A percentile compares a stretch with the other conserved stretches of the same genome.
Conservation (phyloP, 2,329 filamentous ascomycete species). For the Alternaria ethzedia region DNA sequence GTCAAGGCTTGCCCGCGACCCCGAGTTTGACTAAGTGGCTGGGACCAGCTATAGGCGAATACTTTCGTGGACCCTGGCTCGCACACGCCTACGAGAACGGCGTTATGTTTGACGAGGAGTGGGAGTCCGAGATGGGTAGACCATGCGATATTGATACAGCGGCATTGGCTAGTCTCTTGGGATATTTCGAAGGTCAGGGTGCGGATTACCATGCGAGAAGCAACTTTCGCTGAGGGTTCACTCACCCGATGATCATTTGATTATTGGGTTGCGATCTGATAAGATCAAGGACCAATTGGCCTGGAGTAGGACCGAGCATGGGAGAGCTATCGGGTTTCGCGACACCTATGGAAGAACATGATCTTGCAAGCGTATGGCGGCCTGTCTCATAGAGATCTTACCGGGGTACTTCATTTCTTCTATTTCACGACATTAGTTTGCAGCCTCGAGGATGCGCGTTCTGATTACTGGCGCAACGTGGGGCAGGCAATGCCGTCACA, state of each 20-base stretch:
- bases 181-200: no score
- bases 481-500: conserved; percentile 7
- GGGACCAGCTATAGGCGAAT: not conserved
- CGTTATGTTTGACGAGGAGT: not conserved
- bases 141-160: not conserved
- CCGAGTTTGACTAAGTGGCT: not conserved
- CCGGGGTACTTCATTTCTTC: no score
- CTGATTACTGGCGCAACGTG: not conserved
- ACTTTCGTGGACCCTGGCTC: not conserved
- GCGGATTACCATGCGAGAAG: no score
- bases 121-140: not conserved
- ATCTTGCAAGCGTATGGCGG: not conserved
- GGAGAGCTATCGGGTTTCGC: not conserved
- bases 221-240: no score
- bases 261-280: no score
- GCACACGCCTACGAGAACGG: not conserved
- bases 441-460: not conserved
- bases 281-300: no score
- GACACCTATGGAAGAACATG: not conserved
- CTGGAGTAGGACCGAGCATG: not conserved
- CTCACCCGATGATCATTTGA: no score
- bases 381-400: not conserved
- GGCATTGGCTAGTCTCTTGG: not conserved
- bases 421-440: not conserved
- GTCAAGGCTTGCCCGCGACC: not conserved